Evolutionary conservation across 257 asterid species (phyloP).

Genomic region (Nicotiana otophora): DNA sequence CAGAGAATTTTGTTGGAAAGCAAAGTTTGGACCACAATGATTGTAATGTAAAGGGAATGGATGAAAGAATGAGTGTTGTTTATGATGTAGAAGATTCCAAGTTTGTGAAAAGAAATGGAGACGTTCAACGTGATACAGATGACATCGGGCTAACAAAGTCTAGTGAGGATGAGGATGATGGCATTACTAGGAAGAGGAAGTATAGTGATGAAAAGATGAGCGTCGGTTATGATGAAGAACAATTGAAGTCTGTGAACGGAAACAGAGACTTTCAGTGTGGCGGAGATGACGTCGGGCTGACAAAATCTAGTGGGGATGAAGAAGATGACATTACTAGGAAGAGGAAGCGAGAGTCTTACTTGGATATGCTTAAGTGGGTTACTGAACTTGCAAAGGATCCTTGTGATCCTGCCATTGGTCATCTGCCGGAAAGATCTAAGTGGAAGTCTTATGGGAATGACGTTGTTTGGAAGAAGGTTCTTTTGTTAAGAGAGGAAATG

Average conservation of each 20-base stretch:
- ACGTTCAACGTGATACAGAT: slow-evolving; percentile 12
- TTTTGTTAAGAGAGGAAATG: slow-evolving; percentile 56
- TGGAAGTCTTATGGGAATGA: slow-evolving; percentile 68
- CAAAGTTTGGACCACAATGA: neutral
- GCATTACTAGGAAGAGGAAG: neutral
- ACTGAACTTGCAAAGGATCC: slow-evolving; percentile 58
- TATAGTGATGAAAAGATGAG: neutral
- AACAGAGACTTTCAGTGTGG: slow-evolving; percentile 12
- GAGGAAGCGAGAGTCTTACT: slow-evolving; percentile 47
- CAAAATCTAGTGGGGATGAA: neutral
- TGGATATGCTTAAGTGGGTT: slow-evolving; percentile 56
- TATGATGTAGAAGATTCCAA: neutral
- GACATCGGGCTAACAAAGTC: neutral
- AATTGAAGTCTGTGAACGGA: slow-evolving; percentile 3
- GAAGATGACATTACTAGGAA: slow-evolving; percentile 32
- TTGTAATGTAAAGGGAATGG: neutral
- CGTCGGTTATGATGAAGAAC: neutral
- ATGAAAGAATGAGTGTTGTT: neutral
- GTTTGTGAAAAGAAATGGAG: neutral
- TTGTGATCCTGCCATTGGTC: slow-evolving; percentile 37
- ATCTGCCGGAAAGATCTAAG: slow-evolving; percentile 48
- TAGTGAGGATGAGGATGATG: slow-evolving; percentile 19
- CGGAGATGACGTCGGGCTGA: slow-evolving; percentile 7
- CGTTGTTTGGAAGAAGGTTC: slow-evolving; percentile 60
- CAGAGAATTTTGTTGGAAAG: neutral